Percentiles rank a stretch among this genome's conserved stretches.
Evolutionary conservation across 2,329 filamentous ascomycete species (phyloP).

Genomic region (Sordariomycetes sp.): DNA sequence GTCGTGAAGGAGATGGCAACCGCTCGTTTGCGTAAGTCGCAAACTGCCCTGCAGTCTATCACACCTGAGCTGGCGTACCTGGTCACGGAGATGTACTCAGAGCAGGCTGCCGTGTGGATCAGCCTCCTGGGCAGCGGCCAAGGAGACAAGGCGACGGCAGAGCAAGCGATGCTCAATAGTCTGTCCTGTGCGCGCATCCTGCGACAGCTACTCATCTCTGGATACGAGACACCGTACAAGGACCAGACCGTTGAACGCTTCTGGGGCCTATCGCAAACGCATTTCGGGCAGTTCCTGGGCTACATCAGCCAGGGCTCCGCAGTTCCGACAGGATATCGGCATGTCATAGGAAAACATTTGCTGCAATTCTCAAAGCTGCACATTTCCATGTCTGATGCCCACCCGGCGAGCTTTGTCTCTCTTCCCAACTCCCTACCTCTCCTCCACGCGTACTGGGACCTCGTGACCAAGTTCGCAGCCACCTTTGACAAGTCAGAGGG

Average conservation of each 20-base stretch:
- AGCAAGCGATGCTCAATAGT: constrained; percentile 64
- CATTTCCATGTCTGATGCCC: constrained; percentile 68
- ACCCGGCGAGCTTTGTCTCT: constrained; percentile 73
- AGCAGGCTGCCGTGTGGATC: constrained; percentile 62
- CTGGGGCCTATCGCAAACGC: constrained; percentile 68
- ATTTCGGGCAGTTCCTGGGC: constrained; percentile 66
- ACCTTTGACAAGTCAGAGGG: constrained; percentile 55
- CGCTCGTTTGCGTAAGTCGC: constrained; percentile 62
- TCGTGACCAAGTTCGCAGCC: constrained; percentile 68
- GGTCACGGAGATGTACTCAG: constrained; percentile 66
- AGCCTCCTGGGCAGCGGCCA: constrained; percentile 41
- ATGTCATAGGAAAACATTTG: constrained; percentile 71
- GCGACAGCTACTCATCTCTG: constrained; percentile 65
- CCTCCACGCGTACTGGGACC: constrained; percentile 73
- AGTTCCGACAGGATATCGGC: constrained; percentile 41
- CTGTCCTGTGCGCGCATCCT: constrained; percentile 70
- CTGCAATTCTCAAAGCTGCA: constrained; percentile 89
- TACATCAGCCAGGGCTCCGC: constrained; percentile 48
- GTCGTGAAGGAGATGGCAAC: constrained; percentile 86
- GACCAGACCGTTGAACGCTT: constrained; percentile 66
- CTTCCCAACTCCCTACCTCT: constrained; percentile 72
- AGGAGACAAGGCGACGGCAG: constrained; percentile 46
- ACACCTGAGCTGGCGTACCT: constrained; percentile 78
- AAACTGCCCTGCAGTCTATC: constrained; percentile 65
- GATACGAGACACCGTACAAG: constrained; percentile 77